phyloP scores from a whole-genome alignment of 1,284 basidiomycete species.

The Melampsora americana region DNA sequence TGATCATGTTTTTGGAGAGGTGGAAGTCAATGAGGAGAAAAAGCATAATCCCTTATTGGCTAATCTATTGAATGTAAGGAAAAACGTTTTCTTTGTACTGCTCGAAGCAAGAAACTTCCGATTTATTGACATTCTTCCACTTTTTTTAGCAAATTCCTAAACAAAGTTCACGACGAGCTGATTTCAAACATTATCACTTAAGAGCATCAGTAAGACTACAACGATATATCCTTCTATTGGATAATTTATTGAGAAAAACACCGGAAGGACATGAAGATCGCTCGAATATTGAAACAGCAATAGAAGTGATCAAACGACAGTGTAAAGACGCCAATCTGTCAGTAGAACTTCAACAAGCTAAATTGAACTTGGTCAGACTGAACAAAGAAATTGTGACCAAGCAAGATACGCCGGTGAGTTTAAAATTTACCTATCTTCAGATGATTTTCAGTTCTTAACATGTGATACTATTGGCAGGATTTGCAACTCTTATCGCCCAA shows the following conservation, averaged over 20 bases:
- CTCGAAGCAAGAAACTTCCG: neutral
- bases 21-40: slow-evolving; percentile 76
- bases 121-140: neutral
- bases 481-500: slow-evolving; percentile 39
- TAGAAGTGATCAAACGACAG: slow-evolving; percentile 77
- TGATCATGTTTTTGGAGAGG: slow-evolving; percentile 78
- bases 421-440: neutral
- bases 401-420: slow-evolving; percentile 36
- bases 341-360: slow-evolving; percentile 39
- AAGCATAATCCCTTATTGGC: slow-evolving; percentile 77
- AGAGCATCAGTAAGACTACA: slow-evolving; percentile 85
- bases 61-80: slow-evolving; percentile 74
- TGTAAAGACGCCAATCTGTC: slow-evolving; percentile 54
- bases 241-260: slow-evolving; percentile 79
- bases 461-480: slow-evolving; percentile 8
- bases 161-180: slow-evolving; percentile 65
- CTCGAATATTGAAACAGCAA: slow-evolving; percentile 72
- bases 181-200: slow-evolving; percentile 77
- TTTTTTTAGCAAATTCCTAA: slow-evolving; percentile 38
- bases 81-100: neutral
- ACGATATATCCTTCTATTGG: slow-evolving; percentile 80
- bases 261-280: slow-evolving; percentile 72
- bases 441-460: neutral
- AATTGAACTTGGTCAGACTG: slow-evolving; percentile 11
- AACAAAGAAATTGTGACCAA: slow-evolving; percentile 32